phyloP scores from a whole-genome alignment of 305 asterid species.

The Coffea humblotiana region DNA sequence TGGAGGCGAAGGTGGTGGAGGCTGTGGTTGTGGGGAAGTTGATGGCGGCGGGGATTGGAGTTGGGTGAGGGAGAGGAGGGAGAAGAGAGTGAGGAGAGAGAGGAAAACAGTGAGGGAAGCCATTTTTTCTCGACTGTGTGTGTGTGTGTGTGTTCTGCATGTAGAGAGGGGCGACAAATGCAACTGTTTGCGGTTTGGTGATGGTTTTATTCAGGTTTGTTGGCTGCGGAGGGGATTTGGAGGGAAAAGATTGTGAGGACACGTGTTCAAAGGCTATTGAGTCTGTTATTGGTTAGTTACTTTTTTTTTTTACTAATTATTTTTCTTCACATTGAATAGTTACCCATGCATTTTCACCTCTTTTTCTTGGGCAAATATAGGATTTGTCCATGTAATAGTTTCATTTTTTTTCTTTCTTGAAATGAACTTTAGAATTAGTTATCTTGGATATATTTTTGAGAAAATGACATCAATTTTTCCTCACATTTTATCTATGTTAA shows the following conservation, averaged over 20 bases:
- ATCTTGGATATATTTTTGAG: no score
- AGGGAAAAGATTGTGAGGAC: background rate
- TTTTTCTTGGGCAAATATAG: no score
- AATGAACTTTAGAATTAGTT: no score
- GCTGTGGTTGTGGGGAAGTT: background rate
- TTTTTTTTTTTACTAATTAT: no score
- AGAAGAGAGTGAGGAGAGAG: constrained; percentile 29
- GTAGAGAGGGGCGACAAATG: background rate
- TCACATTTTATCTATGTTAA: no score
- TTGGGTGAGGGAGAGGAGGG: constrained; percentile 25
- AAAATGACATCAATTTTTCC: no score
- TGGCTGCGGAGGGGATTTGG: background rate
- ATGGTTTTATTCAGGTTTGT: background rate
- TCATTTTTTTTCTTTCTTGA: no score
- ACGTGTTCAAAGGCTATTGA: background rate
- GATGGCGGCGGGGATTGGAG: background rate
- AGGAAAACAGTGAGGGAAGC: constrained; percentile 17
- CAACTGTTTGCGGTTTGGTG: background rate
- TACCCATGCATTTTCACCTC: no score
- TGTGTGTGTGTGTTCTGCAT: background rate
- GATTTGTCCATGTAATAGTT: no score
- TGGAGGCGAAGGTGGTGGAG: constrained; percentile 21
- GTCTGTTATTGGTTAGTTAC: background rate
- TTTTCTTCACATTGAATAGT: no score
- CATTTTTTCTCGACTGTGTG: background rate